Conservation (phyloP, 805 yeast genomes). For the Metschnikowia amazonensis region DNA sequence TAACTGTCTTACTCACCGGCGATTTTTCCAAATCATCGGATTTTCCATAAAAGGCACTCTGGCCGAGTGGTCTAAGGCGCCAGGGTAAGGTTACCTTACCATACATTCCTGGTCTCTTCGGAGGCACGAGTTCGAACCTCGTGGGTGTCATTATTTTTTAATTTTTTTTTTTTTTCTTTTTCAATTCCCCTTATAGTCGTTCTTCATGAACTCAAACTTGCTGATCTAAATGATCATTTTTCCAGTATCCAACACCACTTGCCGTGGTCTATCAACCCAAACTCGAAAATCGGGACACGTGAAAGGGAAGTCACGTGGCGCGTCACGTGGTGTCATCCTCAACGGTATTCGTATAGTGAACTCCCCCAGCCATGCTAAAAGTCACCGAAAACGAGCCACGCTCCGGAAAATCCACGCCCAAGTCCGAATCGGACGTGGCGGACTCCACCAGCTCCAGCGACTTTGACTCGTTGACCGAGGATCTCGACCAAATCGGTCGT, state of each 20-base stretch:
- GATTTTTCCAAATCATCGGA: too few relatives aligned
- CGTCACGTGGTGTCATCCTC: background rate
- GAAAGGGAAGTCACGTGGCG: too few relatives aligned
- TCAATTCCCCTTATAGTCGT: background rate
- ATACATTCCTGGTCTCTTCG: slow-evolving; percentile 25
- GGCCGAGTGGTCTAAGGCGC: slow-evolving; percentile 26
- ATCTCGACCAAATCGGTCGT: slow-evolving; percentile 51
- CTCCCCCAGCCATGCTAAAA: background rate
- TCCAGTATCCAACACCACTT: too few relatives aligned
- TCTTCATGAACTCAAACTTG: background rate
- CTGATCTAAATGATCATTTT: too few relatives aligned
- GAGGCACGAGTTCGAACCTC: slow-evolving; percentile 27
- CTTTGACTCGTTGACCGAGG: slow-evolving; percentile 37
- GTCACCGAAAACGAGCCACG: background rate
- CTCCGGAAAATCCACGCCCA: background rate
- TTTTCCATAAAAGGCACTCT: slow-evolving; percentile 15
- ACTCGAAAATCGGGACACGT: too few relatives aligned
- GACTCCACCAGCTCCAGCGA: slow-evolving; percentile 15
- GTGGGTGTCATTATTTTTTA: slow-evolving; percentile 20
- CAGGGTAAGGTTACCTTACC: slow-evolving; percentile 26
- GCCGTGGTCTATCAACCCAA: too few relatives aligned
- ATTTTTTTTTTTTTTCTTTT: background rate
- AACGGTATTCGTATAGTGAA: background rate
- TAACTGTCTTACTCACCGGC: too few relatives aligned
- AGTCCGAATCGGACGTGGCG: slow-evolving; percentile 1